Evolutionary conservation across 169 alveolate genomes (phyloP).

Genomic region (Plasmodium coatneyi): DNA sequence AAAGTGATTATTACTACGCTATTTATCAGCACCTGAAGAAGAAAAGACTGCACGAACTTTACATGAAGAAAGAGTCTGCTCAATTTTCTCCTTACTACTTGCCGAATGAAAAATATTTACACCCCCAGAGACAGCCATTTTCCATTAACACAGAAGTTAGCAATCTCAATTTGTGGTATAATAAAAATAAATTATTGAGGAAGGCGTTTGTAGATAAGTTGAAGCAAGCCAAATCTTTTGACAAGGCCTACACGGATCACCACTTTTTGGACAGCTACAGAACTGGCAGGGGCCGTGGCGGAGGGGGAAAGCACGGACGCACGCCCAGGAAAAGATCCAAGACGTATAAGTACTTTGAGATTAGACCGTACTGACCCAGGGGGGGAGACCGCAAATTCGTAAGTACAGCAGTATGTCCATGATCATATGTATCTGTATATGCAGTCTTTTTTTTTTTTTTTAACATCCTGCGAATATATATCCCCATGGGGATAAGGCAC

Average conservation of each 20-base stretch:
- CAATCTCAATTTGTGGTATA: conserved; percentile 71
- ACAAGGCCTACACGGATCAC: conserved; percentile 84
- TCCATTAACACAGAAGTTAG: conserved; percentile 80
- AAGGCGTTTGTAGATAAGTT: conserved; percentile 31
- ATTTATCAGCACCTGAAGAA: conserved; percentile 80
- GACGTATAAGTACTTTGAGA: conserved; percentile 83
- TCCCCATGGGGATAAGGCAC: not conserved
- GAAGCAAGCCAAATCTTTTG: conserved; percentile 82
- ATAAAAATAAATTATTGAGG: conserved; percentile 74
- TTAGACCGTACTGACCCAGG: conserved; percentile 79
- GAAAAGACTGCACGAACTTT: conserved; percentile 75
- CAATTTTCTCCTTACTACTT: conserved; percentile 84
- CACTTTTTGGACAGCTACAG: conserved; percentile 84
- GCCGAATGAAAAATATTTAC: conserved; percentile 75
- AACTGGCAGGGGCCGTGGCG: conserved; percentile 87
- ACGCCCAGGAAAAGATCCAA: conserved; percentile 85
- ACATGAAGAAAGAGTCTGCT: conserved; percentile 56
- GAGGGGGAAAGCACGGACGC: conserved; percentile 90
- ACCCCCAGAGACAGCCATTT: conserved; percentile 76
- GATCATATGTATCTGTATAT: not conserved
- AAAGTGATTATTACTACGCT: conserved; percentile 80
- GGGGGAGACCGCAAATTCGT: not conserved
- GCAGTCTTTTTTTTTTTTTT: too few relatives aligned
- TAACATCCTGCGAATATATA: not conserved
- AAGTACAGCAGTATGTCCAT: not conserved